A percentile compares a stretch with the other conserved stretches of the same genome.
phyloP scores from a whole-genome alignment of 306 rosid species.

The Malus sieversii region DNA sequence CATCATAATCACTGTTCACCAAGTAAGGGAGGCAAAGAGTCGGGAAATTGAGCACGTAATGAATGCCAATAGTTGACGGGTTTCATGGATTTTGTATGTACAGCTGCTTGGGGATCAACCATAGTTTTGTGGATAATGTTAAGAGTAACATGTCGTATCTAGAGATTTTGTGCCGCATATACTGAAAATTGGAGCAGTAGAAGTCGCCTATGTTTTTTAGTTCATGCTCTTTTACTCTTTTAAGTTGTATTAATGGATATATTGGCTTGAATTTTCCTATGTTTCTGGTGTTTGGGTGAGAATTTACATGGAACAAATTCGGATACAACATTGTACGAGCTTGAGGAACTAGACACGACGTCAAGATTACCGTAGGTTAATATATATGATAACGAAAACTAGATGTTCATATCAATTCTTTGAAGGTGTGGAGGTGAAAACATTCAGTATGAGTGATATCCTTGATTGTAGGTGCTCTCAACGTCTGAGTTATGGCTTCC shows the following conservation, averaged over 20 bases:
- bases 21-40: neutral
- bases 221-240: too few relatives aligned
- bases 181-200: neutral
- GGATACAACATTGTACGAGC: too few relatives aligned
- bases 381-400: too few relatives aligned
- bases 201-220: neutral
- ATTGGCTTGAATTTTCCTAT: neutral
- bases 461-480: constrained; percentile 41
- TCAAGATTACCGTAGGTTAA: too few relatives aligned
- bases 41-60: neutral
- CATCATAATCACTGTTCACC: neutral
- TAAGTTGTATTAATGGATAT: too few relatives aligned
- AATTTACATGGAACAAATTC: too few relatives aligned
- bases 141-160: neutral
- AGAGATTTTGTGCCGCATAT: neutral
- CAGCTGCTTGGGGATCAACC: neutral
- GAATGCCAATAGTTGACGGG: neutral
- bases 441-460: constrained; percentile 58
- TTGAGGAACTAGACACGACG: too few relatives aligned
- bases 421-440: neutral
- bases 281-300: neutral
- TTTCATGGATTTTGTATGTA: neutral
- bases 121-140: neutral
- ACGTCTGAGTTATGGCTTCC: constrained; percentile 62
- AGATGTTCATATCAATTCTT: too few relatives aligned